Base-by-base conservation (phyloP, 2,329 filamentous ascomycete genomes). In the Phaeosphaeria sp. region DNA sequence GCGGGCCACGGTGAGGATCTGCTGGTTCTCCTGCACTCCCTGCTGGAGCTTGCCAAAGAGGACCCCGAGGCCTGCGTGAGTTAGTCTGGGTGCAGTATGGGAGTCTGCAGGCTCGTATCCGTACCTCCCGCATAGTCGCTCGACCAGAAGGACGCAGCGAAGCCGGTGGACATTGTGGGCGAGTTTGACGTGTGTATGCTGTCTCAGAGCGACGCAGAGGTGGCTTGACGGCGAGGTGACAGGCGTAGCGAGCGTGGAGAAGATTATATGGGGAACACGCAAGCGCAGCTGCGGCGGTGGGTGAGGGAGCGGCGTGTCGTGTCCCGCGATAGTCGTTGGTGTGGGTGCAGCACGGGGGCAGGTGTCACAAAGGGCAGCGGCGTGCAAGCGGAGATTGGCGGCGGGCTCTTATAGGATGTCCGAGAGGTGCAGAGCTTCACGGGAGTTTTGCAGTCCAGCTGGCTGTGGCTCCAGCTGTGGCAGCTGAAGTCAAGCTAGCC, bases 101-200 rank as follows among this genome's bases (percentile, higher is more conserved):
- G 48, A 42, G 48, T 39, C 21, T 45, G 51, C 51, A 25, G 61
- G 40, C 49, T 49, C 51, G 85, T 77, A 81, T 91, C 54, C 86
- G 77, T 82, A 92, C 91, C 93, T 83, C 91, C 93, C 77, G 94
- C 94, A 84, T 98, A 98, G 85, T 99, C 95, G 76, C 88, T 87
- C 61, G 95, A 97, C 95, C 95, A 99, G 82, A 99, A 98, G 50
- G 93, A 97, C 81, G 94, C 92, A 68, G 93, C 89, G 80, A 99
- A 98, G 72, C 91, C 75, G 30, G 74, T 66, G 51, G 72, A 63
- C 73, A 76, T 76, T 49, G 53, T 64, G 63, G 61, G 62, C 61
- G 63, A 55, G 46, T 55, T 36, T 36, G 27, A 17, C 43, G 50
- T 17, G n/a, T 27, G 21, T 17, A 13, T 36, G 11, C 49, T 33